Evolutionary conservation across 768 basidiomycete species (phyloP), one percentile per base, ranked within the genome.

Genomic region (Krasilnikovozyma curviuscula): DNA sequence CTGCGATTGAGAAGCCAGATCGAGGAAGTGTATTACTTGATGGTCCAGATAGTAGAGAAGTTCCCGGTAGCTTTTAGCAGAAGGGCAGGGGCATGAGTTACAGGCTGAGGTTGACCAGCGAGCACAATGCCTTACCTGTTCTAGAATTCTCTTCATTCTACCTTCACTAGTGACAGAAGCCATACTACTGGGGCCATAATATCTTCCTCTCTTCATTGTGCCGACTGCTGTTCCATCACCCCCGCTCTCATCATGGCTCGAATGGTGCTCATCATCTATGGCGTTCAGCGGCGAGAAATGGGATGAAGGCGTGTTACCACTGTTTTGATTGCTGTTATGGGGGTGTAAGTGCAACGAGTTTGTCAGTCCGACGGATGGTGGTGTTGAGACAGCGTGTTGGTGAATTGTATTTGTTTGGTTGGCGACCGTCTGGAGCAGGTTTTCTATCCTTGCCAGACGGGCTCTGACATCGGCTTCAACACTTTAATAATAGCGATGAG

Each of bases 381-480:
- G n/a, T n/a, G n/a, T n/a, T n/a, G n/a, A n/a, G n/a, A n/a, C n/a
- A n/a, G n/a, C n/a, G n/a, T n/a, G n/a, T n/a, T n/a, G n/a, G n/a
- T n/a, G 49, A 44, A 12, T 28, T 21, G 8, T 31, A 34, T 23
- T 35, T n/a, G n/a, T 38, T 38, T 50, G 40, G 7, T 55, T 50
- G 13, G 63, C 57, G 9, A 66, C 47, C 2, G 57, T 53, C 25
- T 49, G 43, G 3, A 66, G 54, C 2, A 66, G 53, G 13, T 55
- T 44, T 45, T 66, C 65, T 39, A 66, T 66, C 3, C 61, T 49
- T n/a, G 57, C 58, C 3, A 66, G 55, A 4, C 65, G 55, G 10
- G 55, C 48, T 37, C 61, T 59, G 6, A 66, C 61, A 27, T 65
- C 63, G 27, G 60, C 49, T 25, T 59, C 63, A 38, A 58, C 58